Percentiles rank a stretch among this genome's conserved stretches.
phyloP scores from a whole-genome alignment of 2,329 filamentous ascomycete species.

The Fusarium illudens region DNA sequence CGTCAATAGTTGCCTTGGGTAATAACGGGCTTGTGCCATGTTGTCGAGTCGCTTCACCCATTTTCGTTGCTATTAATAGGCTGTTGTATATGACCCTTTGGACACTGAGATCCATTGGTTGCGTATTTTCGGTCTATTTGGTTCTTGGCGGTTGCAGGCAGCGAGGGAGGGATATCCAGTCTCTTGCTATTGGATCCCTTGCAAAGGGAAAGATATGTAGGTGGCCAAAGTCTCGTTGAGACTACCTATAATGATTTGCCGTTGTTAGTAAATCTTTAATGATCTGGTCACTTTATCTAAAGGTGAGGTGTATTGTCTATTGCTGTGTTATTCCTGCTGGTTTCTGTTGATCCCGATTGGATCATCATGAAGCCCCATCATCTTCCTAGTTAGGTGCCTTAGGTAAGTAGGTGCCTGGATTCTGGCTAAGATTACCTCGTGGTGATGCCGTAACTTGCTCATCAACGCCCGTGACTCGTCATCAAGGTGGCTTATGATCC shows the following conservation, averaged over 20 bases:
- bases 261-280: not conserved
- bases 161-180: not conserved
- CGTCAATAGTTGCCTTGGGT: not conserved
- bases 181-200: not conserved
- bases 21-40: not conserved
- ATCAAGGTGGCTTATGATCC: conserved; percentile 26
- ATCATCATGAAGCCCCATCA: not conserved
- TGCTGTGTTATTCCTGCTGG: not conserved
- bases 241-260: not conserved
- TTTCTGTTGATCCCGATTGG: not conserved
- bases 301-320: not conserved
- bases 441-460: not conserved
- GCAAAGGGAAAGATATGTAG: not conserved
- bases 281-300: not conserved
- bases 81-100: not conserved
- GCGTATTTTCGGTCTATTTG: not conserved
- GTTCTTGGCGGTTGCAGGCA: not conserved
- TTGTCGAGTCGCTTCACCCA: not conserved
- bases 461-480: conserved; percentile 21
- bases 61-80: not conserved
- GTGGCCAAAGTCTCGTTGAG: not conserved
- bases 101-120: not conserved
- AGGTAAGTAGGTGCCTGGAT: not conserved
- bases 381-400: not conserved
- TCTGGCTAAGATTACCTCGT: not conserved